Conservation (phyloP, 257 asterid genomes). For the Mitragyna speciosa region DNA sequence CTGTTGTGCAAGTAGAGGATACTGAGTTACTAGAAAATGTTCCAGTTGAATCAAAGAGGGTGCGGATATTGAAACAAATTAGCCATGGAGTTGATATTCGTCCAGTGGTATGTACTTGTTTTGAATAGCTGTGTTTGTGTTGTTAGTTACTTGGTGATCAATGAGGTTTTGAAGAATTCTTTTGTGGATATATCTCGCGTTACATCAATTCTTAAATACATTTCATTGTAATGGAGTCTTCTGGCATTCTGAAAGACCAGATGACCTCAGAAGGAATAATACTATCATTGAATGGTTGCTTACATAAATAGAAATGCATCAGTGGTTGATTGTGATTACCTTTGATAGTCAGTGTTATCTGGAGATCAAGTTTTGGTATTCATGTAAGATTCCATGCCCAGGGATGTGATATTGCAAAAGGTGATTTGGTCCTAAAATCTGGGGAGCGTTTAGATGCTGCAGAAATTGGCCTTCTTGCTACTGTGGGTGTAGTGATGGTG, state of each 20-base stretch:
- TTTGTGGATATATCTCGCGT: not conserved
- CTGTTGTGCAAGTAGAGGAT: conserved; percentile 96
- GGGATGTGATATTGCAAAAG: conserved; percentile 88
- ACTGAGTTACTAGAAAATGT: conserved; percentile 45
- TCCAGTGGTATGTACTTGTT: conserved; percentile 70
- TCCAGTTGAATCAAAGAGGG: conserved; percentile 46
- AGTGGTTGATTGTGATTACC: not conserved
- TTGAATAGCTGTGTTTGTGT: not conserved
- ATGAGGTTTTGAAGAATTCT: not conserved
- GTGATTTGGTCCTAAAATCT: conserved; percentile 69
- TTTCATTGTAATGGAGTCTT: conserved; percentile 1
- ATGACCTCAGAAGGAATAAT: not conserved
- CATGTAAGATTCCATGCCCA: conserved; percentile 28
- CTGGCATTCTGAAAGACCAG: not conserved
- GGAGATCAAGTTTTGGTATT: not conserved
- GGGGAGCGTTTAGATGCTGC: conserved; percentile 85
- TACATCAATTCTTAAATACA: not conserved
- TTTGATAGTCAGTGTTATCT: not conserved
- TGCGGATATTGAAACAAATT: conserved; percentile 63
- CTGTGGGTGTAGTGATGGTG: conserved; percentile 65
- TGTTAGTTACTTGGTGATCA: not conserved
- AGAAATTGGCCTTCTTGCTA: conserved; percentile 88
- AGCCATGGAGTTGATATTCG: conserved; percentile 75
- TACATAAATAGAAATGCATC: not conserved
- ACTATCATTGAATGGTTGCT: not conserved